Conservation (phyloP, 2,329 filamentous ascomycete genomes). For the Cladosporium sp. region DNA sequence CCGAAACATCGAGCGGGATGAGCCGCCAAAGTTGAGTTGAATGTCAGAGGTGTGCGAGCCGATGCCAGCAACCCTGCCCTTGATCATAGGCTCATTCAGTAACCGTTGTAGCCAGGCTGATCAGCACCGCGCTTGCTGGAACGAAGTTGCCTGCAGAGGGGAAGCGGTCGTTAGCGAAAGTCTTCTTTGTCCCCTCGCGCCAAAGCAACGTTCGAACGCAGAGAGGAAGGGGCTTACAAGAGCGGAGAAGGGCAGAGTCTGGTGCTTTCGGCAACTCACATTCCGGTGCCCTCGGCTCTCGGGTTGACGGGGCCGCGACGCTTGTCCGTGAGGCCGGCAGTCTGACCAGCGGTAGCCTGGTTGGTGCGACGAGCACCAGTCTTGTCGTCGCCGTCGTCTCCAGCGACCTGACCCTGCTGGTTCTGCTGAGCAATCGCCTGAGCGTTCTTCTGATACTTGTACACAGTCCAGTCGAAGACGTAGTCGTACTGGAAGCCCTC, state of each 20-base stretch:
- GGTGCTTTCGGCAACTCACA: slow-evolving; percentile 72
- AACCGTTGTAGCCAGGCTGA: slow-evolving; percentile 42
- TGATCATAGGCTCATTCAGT: slow-evolving; percentile 37
- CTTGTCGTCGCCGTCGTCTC: slow-evolving; percentile 68
- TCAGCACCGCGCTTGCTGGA: slow-evolving; percentile 46
- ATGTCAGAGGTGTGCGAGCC: slow-evolving; percentile 17
- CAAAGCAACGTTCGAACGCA: slow-evolving; percentile 70
- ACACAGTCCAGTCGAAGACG: slow-evolving; percentile 99
- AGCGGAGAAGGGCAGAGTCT: slow-evolving; percentile 29
- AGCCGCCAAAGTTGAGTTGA: slow-evolving; percentile 11
- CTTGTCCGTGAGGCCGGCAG: slow-evolving; percentile 56
- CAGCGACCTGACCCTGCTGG: slow-evolving; percentile 52
- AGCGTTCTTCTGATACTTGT: slow-evolving; percentile 99
- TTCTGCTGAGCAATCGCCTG: slow-evolving; percentile 85
- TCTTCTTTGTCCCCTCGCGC: slow-evolving; percentile 56
- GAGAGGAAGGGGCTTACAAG: slow-evolving; percentile 83
- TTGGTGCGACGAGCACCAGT: slow-evolving; percentile 57
- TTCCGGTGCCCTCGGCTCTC: slow-evolving; percentile 86
- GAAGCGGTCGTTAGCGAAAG: slow-evolving; percentile 38
- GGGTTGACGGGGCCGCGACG: slow-evolving; percentile 67
- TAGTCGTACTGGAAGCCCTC: slow-evolving; percentile 99
- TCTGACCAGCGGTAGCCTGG: slow-evolving; percentile 58
- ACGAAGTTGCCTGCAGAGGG: slow-evolving; percentile 44
- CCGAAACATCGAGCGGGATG: slow-evolving; percentile 12
- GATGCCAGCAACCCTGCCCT: slow-evolving; percentile 31